Base-by-base conservation (phyloP, 1,284 basidiomycete species). In the Flammula alnicola region DNA sequence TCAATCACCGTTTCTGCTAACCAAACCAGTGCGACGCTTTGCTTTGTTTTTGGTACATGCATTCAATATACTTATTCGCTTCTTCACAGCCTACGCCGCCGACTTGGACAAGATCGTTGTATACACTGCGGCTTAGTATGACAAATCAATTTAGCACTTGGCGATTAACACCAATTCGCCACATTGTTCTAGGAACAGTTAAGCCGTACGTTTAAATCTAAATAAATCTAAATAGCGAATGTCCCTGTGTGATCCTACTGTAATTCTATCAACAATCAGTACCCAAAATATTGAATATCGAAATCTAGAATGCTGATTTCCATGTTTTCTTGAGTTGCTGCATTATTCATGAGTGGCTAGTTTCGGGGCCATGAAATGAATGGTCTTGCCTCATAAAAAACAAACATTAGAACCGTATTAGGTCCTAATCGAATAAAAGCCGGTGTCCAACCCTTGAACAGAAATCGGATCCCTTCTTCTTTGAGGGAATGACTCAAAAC, bases 401-500 rank as follows among this genome's bases (percentile, higher is more conserved):
- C 83, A 70, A 94, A 94, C 70, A 92, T 81, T n/a, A 90, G 68
- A 22, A 91, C 78, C 2, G 88, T 92, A 65, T 92, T 92, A 0
- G 91, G 91, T 39, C 88, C 91, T 29, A 94, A 72, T 49, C 92
- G 83, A 57, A 88, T 84, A 72, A 93, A 94, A 5, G 90, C 87
- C 6, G 90, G 90, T 11, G 88, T 88, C 91, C 91, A 91, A 27
- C 93, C 89, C 64, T 92, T 93, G 74, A 96, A 93, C 54, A 95
- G 77, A 69, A 94, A 94, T 54, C 77, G 74, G 1, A 85, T 77
- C 0, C 94, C 93, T 74, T 96, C 93, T 55, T 84, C 74, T 29
- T 76, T 76, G 33, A 90, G 67, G 1, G 87, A 87, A 27, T 67
- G 72, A 23, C 67, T 70, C 14, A 90, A 66, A 27, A 89, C 73